Percentiles rank a stretch among this genome's conserved stretches.
Evolutionary conservation across 305 asterid genomes (phyloP).

Genomic region (Ruellia speciosa): DNA sequence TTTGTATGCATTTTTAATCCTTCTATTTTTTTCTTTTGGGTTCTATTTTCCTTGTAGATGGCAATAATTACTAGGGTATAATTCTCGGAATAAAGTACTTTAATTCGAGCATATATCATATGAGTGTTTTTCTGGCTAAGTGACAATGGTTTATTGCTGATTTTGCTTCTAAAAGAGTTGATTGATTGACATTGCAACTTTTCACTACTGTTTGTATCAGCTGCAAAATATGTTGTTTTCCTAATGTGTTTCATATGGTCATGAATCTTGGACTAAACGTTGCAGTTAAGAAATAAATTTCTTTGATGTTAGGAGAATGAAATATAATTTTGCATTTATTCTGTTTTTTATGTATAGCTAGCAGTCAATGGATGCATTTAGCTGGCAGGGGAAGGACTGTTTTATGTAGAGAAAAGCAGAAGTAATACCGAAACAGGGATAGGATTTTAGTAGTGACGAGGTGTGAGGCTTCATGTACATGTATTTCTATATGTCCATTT

Average conservation of each 20-base stretch:
- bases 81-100: no score
- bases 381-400: constrained; percentile 2
- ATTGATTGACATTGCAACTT: no score
- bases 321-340: background rate
- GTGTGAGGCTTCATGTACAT: background rate
- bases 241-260: background rate
- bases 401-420: background rate
- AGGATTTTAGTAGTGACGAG: background rate
- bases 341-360: background rate
- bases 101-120: no score
- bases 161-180: no score
- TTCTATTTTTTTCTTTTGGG: constrained; percentile 4
- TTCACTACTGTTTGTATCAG: no score
- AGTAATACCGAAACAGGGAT: background rate
- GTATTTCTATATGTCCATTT: no score
- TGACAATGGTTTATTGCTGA: no score
- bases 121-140: no score
- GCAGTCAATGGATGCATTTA: background rate
- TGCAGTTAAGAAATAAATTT: background rate
- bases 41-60: no score
- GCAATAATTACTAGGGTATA: no score
- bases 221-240: no score
- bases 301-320: background rate
- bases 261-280: no score
- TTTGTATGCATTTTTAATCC: constrained; percentile 35